A percentile compares a stretch with the other conserved stretches of the same genome.
Evolutionary conservation across 2,329 filamentous ascomycete genomes (phyloP).

Genomic region (Penicillium janthinellum): DNA sequence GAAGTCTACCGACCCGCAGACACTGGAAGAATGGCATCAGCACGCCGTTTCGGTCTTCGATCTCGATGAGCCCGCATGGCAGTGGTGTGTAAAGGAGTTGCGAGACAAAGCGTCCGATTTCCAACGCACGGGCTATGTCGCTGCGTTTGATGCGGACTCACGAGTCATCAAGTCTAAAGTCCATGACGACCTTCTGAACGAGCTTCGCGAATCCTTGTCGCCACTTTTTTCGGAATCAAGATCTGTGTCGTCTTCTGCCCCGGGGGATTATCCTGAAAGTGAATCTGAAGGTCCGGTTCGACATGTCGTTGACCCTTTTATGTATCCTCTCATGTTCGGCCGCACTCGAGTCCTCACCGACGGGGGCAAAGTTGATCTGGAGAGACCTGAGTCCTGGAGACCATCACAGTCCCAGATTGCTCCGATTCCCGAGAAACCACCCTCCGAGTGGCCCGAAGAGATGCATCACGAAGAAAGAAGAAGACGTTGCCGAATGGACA

Average conservation of each 20-base stretch:
- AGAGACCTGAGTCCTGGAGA: constrained; percentile 6
- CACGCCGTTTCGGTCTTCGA: constrained; percentile 9
- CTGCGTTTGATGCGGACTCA: constrained; percentile 9
- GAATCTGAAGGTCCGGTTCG: constrained; percentile 3
- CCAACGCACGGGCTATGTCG: constrained; percentile 8
- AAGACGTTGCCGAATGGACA: background rate
- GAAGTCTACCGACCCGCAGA: constrained; percentile 6
- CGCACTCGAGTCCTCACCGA: constrained; percentile 8
- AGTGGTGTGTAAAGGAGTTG: constrained; percentile 13
- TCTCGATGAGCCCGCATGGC: constrained; percentile 8
- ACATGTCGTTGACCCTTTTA: constrained; percentile 8
- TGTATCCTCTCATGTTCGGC: constrained; percentile 10
- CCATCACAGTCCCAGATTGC: background rate
- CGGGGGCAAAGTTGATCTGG: constrained; percentile 6
- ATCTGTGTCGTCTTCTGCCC: background rate
- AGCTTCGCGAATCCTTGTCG: constrained; percentile 8
- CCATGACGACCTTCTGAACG: constrained; percentile 3
- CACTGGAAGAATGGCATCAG: constrained; percentile 8
- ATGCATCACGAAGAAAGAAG: no score
- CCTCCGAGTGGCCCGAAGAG: background rate
- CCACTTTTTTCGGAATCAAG: constrained; percentile 6
- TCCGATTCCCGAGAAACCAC: constrained; percentile 2
- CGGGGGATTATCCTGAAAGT: background rate
- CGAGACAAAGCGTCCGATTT: constrained; percentile 9
- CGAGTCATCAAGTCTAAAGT: constrained; percentile 10